phyloP scores from a whole-genome alignment of 2,329 filamentous ascomycete genomes.

The Boeremia exigua region DNA sequence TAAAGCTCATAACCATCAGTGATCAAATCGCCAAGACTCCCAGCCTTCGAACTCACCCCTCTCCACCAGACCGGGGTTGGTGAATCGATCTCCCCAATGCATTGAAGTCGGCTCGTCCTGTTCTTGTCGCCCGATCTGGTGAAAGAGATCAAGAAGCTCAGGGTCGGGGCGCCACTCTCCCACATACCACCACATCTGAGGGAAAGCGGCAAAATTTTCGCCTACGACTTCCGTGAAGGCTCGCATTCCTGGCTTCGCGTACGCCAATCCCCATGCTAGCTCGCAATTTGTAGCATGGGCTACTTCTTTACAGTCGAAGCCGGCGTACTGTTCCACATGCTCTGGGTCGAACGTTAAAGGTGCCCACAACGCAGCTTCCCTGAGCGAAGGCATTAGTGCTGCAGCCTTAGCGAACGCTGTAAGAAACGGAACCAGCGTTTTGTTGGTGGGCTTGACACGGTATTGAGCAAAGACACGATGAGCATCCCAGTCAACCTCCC shows the following conservation, averaged over 20 bases:
- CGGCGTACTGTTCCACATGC: not conserved
- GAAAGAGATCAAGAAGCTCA: constrained; percentile 17
- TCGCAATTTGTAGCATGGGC: not conserved
- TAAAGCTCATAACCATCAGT: not conserved
- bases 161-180: constrained; percentile 19
- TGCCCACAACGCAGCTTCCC: constrained; percentile 18
- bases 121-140: constrained; percentile 10
- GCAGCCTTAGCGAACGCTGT: constrained; percentile 26
- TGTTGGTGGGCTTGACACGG: constrained; percentile 20
- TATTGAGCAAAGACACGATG: constrained; percentile 8
- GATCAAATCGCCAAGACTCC: constrained; percentile 4
- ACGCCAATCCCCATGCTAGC: constrained; percentile 17
- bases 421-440: constrained; percentile 20
- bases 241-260: constrained; percentile 4
- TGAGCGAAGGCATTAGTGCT: constrained; percentile 21
- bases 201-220: constrained; percentile 1
- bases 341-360: constrained; percentile 12
- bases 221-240: not conserved
- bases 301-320: constrained; percentile 1
- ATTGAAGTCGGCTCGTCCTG: not conserved
- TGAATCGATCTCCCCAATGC: constrained; percentile 1
- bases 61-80: not conserved
- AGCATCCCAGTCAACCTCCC: not conserved
- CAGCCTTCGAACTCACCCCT: constrained; percentile 1
- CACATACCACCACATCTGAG: constrained; percentile 17